phyloP scores from a whole-genome alignment of 2,329 filamentous ascomycete species.

The Trichophyton verrucosum region DNA sequence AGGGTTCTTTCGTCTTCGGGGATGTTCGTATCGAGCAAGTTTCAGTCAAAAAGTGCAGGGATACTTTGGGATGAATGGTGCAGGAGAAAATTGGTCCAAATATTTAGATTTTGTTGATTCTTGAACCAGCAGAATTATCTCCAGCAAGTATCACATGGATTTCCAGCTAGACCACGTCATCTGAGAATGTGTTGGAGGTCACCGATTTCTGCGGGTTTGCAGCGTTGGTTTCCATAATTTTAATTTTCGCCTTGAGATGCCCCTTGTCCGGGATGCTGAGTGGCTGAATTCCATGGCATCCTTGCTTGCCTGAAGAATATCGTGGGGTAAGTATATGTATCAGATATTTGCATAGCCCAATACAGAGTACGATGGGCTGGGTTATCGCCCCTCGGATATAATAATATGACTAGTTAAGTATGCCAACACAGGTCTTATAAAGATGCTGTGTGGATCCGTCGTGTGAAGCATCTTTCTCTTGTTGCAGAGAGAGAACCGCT shows the following conservation, averaged over 20 bases:
- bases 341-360: not conserved
- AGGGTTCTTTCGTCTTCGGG: not conserved
- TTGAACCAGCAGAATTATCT: not conserved
- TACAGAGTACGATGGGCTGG: not conserved
- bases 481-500: not conserved
- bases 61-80: not conserved
- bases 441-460: not conserved
- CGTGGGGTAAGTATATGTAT: not conserved
- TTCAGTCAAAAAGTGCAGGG: not conserved
- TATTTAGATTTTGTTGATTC: not conserved
- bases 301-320: not conserved
- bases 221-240: not conserved
- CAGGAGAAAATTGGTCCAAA: not conserved
- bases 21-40: conserved; percentile 1
- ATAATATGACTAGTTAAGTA: not conserved
- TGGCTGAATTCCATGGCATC: not conserved
- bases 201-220: not conserved
- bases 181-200: not conserved
- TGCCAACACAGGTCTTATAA: not conserved
- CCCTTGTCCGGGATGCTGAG: not conserved
- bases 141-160: not conserved
- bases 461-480: not conserved
- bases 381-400: not conserved
- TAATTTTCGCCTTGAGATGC: not conserved
- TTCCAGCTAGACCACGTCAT: not conserved